Evolutionary conservation across 2,329 filamentous ascomycete species (phyloP).

Genomic region (Cercospora sesami): DNA sequence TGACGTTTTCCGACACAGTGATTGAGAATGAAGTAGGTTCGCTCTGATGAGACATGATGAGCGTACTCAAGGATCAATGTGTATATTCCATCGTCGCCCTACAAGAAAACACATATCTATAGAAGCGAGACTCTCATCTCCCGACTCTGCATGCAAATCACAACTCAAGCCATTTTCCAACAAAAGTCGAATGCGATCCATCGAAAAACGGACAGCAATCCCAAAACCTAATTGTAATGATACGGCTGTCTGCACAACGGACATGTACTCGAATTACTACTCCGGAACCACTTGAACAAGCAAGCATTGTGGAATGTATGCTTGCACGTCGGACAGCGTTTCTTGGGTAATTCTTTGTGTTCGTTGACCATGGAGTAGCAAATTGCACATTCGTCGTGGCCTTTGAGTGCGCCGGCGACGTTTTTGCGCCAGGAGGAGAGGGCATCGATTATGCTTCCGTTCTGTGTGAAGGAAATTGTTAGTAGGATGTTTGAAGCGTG

Average conservation of each 20-base stretch:
- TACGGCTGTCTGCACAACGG: slow-evolving; percentile 91
- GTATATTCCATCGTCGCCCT: no score
- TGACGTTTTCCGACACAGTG: no score
- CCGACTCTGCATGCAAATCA: no score
- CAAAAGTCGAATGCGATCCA: no score
- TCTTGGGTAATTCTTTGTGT: slow-evolving; percentile 87
- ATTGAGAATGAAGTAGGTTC: no score
- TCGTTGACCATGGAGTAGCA: slow-evolving; percentile 82
- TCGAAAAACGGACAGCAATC: not conserved
- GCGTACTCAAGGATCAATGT: no score
- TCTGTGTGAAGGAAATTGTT: slow-evolving; percentile 45
- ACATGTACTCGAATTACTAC: slow-evolving; percentile 85
- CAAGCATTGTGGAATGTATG: slow-evolving; percentile 89
- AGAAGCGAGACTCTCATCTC: no score
- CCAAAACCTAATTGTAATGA: slow-evolving; percentile 51
- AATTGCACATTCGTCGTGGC: slow-evolving; percentile 92
- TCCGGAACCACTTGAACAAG: slow-evolving; percentile 96
- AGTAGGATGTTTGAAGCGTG: no score
- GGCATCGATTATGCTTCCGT: slow-evolving; percentile 84
- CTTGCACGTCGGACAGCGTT: slow-evolving; percentile 87
- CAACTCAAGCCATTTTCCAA: no score
- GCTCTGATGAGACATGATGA: no score
- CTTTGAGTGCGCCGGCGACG: slow-evolving; percentile 82
- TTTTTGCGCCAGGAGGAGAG: slow-evolving; percentile 83
- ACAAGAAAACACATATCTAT: no score